A percentile compares a stretch with the other conserved stretches of the same genome.
phyloP scores from a whole-genome alignment of 495 filamentous ascomycete species.

The Glarea lozoyensis region DNA sequence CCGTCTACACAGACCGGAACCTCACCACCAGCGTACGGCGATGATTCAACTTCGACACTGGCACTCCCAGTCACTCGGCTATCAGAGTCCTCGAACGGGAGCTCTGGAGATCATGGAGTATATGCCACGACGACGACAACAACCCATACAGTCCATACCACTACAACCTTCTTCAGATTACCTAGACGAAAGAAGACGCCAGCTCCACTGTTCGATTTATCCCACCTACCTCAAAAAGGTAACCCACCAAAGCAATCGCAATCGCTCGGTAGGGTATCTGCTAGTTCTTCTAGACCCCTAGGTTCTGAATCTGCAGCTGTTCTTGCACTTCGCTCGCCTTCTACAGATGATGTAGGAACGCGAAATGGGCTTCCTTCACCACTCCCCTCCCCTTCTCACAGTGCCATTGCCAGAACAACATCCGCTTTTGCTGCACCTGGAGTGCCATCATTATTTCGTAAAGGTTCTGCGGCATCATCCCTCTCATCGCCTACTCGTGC shows the following conservation, averaged over 20 bases:
- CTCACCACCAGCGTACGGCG: constrained; percentile 51
- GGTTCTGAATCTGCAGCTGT: constrained; percentile 13
- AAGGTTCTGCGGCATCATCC: constrained; percentile 55
- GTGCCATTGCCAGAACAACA: constrained; percentile 35
- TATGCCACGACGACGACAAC: constrained; percentile 52
- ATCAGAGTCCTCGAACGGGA: constrained; percentile 88
- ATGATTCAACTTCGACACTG: constrained; percentile 57
- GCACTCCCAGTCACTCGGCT: constrained; percentile 61
- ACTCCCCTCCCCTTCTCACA: constrained; percentile 47
- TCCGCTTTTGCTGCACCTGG: constrained; percentile 39
- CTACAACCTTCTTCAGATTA: constrained; percentile 70
- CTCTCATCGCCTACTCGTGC: constrained; percentile 61
- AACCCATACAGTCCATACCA: constrained; percentile 53
- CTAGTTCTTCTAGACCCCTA: constrained; percentile 9
- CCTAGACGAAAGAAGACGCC: constrained; percentile 62
- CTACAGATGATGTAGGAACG: constrained; percentile 8
- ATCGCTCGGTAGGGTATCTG: constrained; percentile 39
- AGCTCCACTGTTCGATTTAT: constrained; percentile 59
- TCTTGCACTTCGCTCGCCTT: constrained; percentile 9
- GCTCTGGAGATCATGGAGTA: constrained; percentile 64
- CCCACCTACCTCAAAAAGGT: constrained; percentile 64
- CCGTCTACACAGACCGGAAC: constrained; percentile 42
- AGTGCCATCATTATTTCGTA: constrained; percentile 51
- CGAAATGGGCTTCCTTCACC: constrained; percentile 34
- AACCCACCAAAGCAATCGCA: constrained; percentile 14